These are phyloP conservation scores for Lachnellula arida DNA, from an alignment of 2,329 filamentous ascomycete genomes.

Conservation along the genomic window DNA sequence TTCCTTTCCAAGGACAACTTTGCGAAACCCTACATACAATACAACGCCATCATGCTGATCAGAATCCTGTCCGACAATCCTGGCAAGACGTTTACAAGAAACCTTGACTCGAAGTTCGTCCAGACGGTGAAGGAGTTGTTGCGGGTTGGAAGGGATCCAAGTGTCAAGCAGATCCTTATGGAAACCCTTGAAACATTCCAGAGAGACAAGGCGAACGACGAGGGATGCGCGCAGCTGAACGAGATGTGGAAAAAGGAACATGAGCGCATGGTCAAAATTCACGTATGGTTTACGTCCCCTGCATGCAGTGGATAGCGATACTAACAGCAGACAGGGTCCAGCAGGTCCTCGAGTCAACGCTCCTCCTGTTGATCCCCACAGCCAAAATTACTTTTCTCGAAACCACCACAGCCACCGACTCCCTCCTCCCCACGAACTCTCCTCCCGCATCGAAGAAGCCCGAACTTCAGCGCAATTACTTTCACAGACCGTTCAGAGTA, in stretches of 20 bases:
- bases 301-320: constrained; percentile 8
- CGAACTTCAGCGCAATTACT: constrained; percentile 85
- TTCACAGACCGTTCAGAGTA: constrained; percentile 86
- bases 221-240: constrained; percentile 64
- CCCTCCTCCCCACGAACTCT: constrained; percentile 72
- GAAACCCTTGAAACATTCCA: constrained; percentile 82
- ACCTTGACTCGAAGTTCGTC: constrained; percentile 81
- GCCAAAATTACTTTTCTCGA: constrained; percentile 55
- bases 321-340: constrained; percentile 15
- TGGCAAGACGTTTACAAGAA: constrained; percentile 82
- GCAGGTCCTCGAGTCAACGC: constrained; percentile 39
- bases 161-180: constrained; percentile 78
- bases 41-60: constrained; percentile 94
- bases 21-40: constrained; percentile 67
- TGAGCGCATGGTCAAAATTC: constrained; percentile 50
- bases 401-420: constrained; percentile 42
- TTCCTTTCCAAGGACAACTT: constrained; percentile 71
- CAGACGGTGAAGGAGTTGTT: constrained; percentile 71
- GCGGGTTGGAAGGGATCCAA: constrained; percentile 63
- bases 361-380: constrained; percentile 40
- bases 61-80: constrained; percentile 92
- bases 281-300: constrained; percentile 24
- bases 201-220: constrained; percentile 60
- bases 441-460: constrained; percentile 82
- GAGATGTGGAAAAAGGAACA: constrained; percentile 92